These are phyloP conservation scores for Pisolithus microcarpus DNA, from an alignment of 768 basidiomycete species.

Conservation along the genomic window DNA sequence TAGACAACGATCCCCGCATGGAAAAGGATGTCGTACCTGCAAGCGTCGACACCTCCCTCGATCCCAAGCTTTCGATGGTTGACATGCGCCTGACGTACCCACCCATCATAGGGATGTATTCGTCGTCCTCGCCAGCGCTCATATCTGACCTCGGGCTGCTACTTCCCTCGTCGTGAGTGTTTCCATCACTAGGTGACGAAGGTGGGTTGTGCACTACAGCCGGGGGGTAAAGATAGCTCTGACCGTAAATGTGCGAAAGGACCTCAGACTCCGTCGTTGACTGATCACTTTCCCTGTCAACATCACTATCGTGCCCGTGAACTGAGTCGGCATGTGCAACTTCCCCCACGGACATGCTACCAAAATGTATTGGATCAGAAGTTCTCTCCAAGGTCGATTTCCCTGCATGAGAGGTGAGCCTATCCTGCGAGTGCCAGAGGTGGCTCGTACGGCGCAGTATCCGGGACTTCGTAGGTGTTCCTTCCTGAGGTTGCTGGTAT, in stretches of 20 bases:
- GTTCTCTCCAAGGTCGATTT: neutral
- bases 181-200: neutral
- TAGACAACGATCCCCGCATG: constrained; percentile 13
- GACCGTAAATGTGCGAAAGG: constrained; percentile 19
- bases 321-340: neutral
- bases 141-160: neutral
- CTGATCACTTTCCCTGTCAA: neutral
- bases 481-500: constrained; percentile 6
- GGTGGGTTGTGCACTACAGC: neutral
- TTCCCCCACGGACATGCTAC: constrained; percentile 6
- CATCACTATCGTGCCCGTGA: neutral
- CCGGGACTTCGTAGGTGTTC: constrained; percentile 7
- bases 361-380: neutral
- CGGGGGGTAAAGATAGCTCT: constrained; percentile 23
- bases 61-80: constrained; percentile 73
- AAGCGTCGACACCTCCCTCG: constrained; percentile 39
- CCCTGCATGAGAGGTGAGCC: constrained; percentile 3
- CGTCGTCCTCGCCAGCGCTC: constrained; percentile 8
- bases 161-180: constrained; percentile 2
- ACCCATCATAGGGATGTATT: constrained; percentile 52
- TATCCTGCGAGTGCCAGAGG: constrained; percentile 7
- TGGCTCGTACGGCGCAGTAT: constrained; percentile 21
- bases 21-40: constrained; percentile 24
- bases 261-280: neutral
- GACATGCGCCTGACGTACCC: constrained; percentile 67